Evolutionary conservation across 2,329 filamentous ascomycete species (phyloP), one percentile per base, ranked within the genome.

Genomic region (Colletotrichum somersetense): DNA sequence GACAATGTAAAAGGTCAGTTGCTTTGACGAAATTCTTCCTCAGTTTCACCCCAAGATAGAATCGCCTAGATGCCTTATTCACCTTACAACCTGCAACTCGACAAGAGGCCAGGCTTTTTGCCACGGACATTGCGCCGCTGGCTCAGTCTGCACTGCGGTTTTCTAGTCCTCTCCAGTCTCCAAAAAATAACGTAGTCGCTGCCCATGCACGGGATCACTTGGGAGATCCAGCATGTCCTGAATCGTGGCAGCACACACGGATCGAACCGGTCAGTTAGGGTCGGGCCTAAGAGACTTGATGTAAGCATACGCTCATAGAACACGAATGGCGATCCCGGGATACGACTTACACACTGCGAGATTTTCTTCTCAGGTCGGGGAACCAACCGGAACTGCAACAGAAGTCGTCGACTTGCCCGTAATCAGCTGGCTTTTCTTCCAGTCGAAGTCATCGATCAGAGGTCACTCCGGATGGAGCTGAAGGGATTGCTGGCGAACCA

Each of bases 401-500:
- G 40, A 18, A 42, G 20, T 57, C 14, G 35, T 40, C 42, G 35
- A 4, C 52, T 56, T 56, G 18, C 26, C 30, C 16, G 11, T 20
- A 38, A 42, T 38, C 14, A 35, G 44, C 23, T 30, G 59, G 44
- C 33, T 16, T 62, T 26, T 20, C n/a, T 33, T n/a, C 20, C 30
- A 46, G 23, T 64, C 33, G 35, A 53, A 59, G n/a, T 50, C 50
- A 69, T 59, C 52, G 35, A 38, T 35, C 62, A 56, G 50, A 40
- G 30, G 44, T 69, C 58, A 63, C 62, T 26, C 53, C 59, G 35
- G 46, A 38, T 57, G 55, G 53, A 59, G 38, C 55, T 42, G 61
- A 42, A 65, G 59, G 46, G 10, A 48, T 23, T 40, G 35, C 23
- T 69, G 53, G 40, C 70, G 40, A 62, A 66, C 69, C 58, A 8